These are phyloP conservation scores for Globisporangium paroecandrum DNA, from an alignment of 352 stramenopile genomes.

Conservation along the genomic window DNA sequence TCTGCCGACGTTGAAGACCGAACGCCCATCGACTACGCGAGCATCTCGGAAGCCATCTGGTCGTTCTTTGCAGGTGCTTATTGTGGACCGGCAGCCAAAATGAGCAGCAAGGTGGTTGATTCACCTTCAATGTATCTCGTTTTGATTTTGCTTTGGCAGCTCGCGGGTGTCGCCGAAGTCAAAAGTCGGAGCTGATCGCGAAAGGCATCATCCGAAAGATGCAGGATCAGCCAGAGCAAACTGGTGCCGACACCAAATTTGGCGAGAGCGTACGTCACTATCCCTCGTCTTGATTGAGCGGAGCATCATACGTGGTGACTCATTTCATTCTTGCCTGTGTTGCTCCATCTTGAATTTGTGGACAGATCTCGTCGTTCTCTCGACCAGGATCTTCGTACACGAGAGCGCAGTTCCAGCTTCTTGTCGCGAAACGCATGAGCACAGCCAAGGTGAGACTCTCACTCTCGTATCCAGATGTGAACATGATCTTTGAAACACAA, in stretches of 20 bases:
- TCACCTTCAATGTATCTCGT: neutral
- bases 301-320: neutral
- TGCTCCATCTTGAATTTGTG: neutral
- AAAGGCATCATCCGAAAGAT: constrained; percentile 74
- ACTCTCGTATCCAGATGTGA: neutral
- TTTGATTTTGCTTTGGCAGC: constrained; percentile 19
- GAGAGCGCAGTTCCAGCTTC: constrained; percentile 54
- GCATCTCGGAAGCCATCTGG: constrained; percentile 73
- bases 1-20: constrained; percentile 40
- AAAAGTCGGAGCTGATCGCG: constrained; percentile 48
- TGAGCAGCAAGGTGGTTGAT: neutral
- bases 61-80: constrained; percentile 50
- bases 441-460: constrained; percentile 38
- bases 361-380: constrained; percentile 71
- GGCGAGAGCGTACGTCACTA: constrained; percentile 15
- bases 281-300: neutral
- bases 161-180: constrained; percentile 43
- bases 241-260: constrained; percentile 33
- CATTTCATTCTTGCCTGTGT: neutral
- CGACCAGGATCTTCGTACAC: constrained; percentile 71
- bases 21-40: constrained; percentile 60
- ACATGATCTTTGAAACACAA: neutral
- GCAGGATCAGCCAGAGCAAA: constrained; percentile 46
- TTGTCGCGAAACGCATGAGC: constrained; percentile 36
- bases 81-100: neutral